Evolutionary conservation across 2,329 filamentous ascomycete species (phyloP).

Genomic region (Pleomassaria siparia): DNA sequence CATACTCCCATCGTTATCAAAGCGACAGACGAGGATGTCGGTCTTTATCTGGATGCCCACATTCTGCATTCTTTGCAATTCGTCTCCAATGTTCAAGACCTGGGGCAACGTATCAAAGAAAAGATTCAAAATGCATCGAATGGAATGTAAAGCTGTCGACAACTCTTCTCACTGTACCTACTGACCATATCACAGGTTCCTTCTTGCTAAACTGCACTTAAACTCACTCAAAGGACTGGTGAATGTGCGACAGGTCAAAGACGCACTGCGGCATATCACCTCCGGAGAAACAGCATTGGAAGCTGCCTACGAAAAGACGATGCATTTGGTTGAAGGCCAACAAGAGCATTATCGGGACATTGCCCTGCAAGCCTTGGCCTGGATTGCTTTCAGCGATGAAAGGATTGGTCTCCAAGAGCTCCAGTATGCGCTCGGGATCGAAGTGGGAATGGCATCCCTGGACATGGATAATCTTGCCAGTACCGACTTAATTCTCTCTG

Average conservation of each 20-base stretch:
- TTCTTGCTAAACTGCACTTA: constrained; percentile 10
- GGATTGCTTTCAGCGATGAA: not conserved
- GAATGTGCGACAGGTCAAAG: not conserved
- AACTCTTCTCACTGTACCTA: not conserved
- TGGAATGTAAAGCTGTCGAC: constrained; percentile 20
- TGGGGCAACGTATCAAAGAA: constrained; percentile 11
- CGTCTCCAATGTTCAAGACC: not conserved
- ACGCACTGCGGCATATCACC: constrained; percentile 6
- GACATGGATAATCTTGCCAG: not conserved
- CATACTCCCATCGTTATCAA: not conserved
- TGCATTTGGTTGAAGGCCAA: not conserved
- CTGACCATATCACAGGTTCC: constrained; percentile 7
- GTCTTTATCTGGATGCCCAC: not conserved
- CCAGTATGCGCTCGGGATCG: not conserved
- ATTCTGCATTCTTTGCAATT: not conserved
- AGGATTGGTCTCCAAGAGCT: not conserved
- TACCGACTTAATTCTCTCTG: not conserved
- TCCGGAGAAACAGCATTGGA: not conserved
- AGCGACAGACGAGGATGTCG: constrained; percentile 1
- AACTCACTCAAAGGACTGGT: constrained; percentile 2
- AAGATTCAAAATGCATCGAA: constrained; percentile 19
- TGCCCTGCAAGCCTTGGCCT: not conserved
- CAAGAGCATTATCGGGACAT: not conserved
- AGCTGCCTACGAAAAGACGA: not conserved
- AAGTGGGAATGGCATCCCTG: not conserved